Evolutionary conservation across 129 eudicot genomes (phyloP), one percentile per base, ranked within the genome.

Genomic region (Saposhnikovia divaricata): DNA sequence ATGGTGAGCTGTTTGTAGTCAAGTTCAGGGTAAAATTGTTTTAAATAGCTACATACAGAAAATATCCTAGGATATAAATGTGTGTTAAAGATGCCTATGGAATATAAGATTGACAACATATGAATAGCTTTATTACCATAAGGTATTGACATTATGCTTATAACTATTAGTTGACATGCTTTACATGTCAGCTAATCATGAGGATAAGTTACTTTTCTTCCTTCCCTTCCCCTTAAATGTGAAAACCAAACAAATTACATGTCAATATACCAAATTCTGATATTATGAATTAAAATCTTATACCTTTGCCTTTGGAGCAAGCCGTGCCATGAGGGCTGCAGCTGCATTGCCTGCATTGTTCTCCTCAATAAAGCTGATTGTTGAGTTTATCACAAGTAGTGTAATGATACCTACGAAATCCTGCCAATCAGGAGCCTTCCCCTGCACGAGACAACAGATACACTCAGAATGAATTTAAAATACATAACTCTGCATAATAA

Each of bases 261-360:
- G 4, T 74, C 21, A 45, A 3, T 27, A 46, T 43, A 42, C 53
- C 50, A 73, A 19, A 45, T 45, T 46, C 61, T 6, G n/a, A 27
- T n/a, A 5, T 45, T 19, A 25, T 74, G 19, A 69, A 81, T 43
- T 47, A 40, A 19, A n/a, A 66, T 80, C 12, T 2, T 57, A 84
- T 76, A 90, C 99, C 94, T 96, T 96, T 12, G 99, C 98, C 86
- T 96, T 96, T 13, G 99, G 99, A 81, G 99, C 96, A 46, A 96
- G 92, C 65, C 89, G 91, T 80, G 99, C 98, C 99, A 96, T 96
- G 83, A 96, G 99, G 45, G 99, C 98, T 21, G 99, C 99, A 8
- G 99, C 99, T 23, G 99, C 99, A 84, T 96, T 96, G 14, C 99
- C 99, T 34, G 99, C 99, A 77, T 96, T 96, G 87, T 96, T 96